Percentiles rank a stretch among this genome's conserved stretches.
These are phyloP conservation scores for Pleurotus ostreatus DNA, from an alignment of 768 basidiomycete genomes.

Conservation along the genomic window DNA sequence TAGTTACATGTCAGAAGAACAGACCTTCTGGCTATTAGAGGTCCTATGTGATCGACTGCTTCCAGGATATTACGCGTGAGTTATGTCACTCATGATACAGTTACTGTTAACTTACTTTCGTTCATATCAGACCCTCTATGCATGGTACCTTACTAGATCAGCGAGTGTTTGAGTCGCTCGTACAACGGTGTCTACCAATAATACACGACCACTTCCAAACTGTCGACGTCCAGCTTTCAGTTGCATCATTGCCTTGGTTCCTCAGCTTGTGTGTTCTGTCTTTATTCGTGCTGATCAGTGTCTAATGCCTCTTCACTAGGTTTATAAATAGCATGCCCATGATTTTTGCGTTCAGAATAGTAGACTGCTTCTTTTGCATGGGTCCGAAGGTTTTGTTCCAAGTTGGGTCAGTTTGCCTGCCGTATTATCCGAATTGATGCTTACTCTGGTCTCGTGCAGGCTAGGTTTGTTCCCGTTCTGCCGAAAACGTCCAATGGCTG, in stretches of 20 bases:
- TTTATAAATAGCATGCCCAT: slow-evolving; percentile 95
- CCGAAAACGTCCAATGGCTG: background rate
- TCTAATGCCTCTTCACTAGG: slow-evolving; percentile 28
- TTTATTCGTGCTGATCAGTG: background rate
- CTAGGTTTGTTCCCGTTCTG: slow-evolving; percentile 26
- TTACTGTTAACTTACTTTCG: slow-evolving; percentile 8
- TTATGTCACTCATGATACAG: slow-evolving; percentile 1
- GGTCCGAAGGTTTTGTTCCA: slow-evolving; percentile 98
- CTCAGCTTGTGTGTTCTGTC: slow-evolving; percentile 74
- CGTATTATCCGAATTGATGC: slow-evolving; percentile 5
- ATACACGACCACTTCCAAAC: slow-evolving; percentile 89
- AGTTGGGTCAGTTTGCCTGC: slow-evolving; percentile 67
- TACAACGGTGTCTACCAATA: slow-evolving; percentile 83
- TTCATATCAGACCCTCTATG: slow-evolving; percentile 78
- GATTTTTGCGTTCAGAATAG: slow-evolving; percentile 96
- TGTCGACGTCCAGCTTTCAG: slow-evolving; percentile 95
- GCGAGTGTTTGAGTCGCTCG: slow-evolving; percentile 93
- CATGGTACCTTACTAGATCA: slow-evolving; percentile 99
- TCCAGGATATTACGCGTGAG: slow-evolving; percentile 95
- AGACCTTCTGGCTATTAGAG: slow-evolving; percentile 95
- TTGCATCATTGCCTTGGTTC: slow-evolving; percentile 98
- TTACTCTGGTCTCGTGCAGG: slow-evolving; percentile 8
- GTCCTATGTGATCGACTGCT: slow-evolving; percentile 92
- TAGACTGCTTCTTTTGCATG: slow-evolving; percentile 99
- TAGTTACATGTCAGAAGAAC: slow-evolving; percentile 99